A percentile compares a stretch with the other conserved stretches of the same genome.
Conservation (phyloP, 306 rosid genomes). For the Vigna trinervia region DNA sequence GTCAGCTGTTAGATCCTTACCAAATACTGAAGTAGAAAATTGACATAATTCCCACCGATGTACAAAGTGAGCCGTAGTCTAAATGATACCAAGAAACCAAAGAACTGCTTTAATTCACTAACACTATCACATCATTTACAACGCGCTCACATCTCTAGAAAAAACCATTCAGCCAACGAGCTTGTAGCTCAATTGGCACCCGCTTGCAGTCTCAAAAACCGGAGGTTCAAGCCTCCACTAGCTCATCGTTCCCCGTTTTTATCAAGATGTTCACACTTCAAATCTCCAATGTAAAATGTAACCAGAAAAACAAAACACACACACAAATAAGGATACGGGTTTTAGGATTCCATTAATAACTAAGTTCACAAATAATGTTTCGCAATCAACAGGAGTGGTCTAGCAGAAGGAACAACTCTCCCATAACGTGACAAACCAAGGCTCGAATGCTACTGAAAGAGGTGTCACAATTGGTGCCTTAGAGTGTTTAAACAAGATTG, state of each 20-base stretch:
- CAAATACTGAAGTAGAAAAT: conserved; percentile 18
- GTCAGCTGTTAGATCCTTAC: not conserved
- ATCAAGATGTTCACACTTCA: not conserved
- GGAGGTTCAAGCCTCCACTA: not conserved
- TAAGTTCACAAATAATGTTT: not conserved
- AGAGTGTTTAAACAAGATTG: not conserved
- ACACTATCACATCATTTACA: conserved; percentile 8
- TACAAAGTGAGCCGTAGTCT: conserved; percentile 31
- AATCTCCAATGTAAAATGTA: conserved; percentile 4
- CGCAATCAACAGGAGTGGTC: not conserved
- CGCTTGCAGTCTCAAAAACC: not conserved
- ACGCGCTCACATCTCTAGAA: not conserved
- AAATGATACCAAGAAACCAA: conserved; percentile 27
- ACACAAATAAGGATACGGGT: not conserved
- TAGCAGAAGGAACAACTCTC: not conserved
- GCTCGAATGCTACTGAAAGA: not conserved
- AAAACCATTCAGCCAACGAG: conserved; percentile 4
- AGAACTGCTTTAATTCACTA: conserved; percentile 16
- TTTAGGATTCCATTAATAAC: conserved; percentile 7
- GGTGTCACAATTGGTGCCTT: not conserved
- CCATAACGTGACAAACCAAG: not conserved
- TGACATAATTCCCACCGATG: conserved; percentile 14
- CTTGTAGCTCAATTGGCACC: not conserved
- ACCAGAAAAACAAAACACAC: not conserved
- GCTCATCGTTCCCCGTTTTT: not conserved